Percentiles rank a stretch among this genome's conserved stretches.
Evolutionary conservation across 306 rosid genomes (phyloP).

Genomic region (Pyrus communis): DNA sequence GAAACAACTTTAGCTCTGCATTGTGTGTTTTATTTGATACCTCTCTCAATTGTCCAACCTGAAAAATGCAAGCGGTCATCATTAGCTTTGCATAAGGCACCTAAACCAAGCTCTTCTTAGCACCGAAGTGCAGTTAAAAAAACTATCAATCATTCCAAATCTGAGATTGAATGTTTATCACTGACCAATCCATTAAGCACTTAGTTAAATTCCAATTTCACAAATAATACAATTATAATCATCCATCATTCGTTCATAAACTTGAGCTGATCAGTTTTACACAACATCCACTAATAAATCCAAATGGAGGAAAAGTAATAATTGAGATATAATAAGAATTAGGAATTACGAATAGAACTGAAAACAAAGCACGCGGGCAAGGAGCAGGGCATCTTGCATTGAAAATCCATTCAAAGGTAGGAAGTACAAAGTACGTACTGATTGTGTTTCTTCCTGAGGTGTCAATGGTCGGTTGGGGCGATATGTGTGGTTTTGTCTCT

Average conservation of each 20-base stretch:
- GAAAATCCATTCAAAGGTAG: neutral
- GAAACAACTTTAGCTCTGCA: slow-evolving; percentile 70
- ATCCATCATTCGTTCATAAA: neutral
- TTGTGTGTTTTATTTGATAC: slow-evolving; percentile 56
- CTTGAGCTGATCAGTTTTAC: neutral
- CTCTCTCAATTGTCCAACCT: slow-evolving; percentile 88
- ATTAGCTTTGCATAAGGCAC: neutral
- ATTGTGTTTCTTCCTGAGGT: slow-evolving; percentile 69
- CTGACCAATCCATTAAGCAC: neutral
- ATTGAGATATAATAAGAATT: neutral
- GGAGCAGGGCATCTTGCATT: neutral
- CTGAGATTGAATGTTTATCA: neutral
- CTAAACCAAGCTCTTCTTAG: neutral
- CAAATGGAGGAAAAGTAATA: neutral
- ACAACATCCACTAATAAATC: neutral
- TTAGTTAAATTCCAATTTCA: neutral
- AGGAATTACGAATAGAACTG: neutral
- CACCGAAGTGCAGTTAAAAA: neutral
- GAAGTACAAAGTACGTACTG: slow-evolving; percentile 32
- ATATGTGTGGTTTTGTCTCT: slow-evolving; percentile 83
- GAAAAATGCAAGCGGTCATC: slow-evolving; percentile 10
- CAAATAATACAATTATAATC: neutral
- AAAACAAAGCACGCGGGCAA: neutral
- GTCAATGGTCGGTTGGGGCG: slow-evolving; percentile 73
- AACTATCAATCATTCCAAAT: neutral